Evolutionary conservation across 2,329 filamentous ascomycete species (phyloP).

Genomic region (Fusarium sp.): DNA sequence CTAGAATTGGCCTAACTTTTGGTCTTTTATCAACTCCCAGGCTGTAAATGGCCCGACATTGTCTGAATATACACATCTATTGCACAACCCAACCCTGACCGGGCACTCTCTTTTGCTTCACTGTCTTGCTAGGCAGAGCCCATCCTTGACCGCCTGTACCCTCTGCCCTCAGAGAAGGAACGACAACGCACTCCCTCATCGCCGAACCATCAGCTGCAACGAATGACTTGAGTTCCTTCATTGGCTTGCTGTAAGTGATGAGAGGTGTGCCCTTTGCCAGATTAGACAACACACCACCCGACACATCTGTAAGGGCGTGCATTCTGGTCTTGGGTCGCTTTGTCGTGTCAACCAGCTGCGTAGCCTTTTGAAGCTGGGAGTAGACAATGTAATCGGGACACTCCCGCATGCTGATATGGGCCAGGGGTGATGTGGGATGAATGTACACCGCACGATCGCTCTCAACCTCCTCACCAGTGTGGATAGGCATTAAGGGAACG

Average conservation of each 20-base stretch:
- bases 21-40: not conserved
- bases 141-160: constrained; percentile 76
- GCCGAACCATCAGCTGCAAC: constrained; percentile 47
- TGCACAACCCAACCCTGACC: constrained; percentile 81
- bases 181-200: constrained; percentile 82
- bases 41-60: not conserved
- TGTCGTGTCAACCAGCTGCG: constrained; percentile 60
- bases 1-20: not conserved
- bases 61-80: constrained; percentile 43
- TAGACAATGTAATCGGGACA: constrained; percentile 92
- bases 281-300: constrained; percentile 77
- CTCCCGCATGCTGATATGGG: constrained; percentile 74
- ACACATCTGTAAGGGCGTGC: constrained; percentile 85
- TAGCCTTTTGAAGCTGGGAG: constrained; percentile 80
- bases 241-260: constrained; percentile 86
- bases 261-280: constrained; percentile 88
- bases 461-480: constrained; percentile 54
- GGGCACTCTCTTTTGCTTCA: constrained; percentile 79
- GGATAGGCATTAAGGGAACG: constrained; percentile 80
- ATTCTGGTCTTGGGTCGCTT: constrained; percentile 81
- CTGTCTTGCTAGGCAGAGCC: constrained; percentile 86
- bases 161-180: constrained; percentile 79
- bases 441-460: constrained; percentile 81
- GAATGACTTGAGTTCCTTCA: constrained; percentile 75
- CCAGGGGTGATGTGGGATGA: constrained; percentile 85